Base-by-base conservation (phyloP, 129 eudicot genomes). In the Lactuca saligna region DNA sequence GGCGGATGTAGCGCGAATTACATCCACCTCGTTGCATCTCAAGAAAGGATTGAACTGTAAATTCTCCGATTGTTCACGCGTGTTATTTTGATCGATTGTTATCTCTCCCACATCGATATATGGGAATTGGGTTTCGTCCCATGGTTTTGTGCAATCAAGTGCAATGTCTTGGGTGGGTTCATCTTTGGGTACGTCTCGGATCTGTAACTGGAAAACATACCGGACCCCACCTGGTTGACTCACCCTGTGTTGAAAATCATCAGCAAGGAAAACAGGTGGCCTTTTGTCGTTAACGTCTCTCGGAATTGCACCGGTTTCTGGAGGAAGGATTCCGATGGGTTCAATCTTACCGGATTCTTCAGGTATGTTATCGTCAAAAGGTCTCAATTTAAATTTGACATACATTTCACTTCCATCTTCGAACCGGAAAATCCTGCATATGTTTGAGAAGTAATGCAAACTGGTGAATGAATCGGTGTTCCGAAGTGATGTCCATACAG, bases 251-350 rank as follows among this genome's bases (percentile, higher is more conserved):
- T 76, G 75, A 39, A 89, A 89, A 78, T 89, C 96, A 2, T 89
- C 90, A n/a, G 85, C 94, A 57, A 89, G 90, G 70, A 89, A 89
- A 42, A 86, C 86, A 35, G 65, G 57, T 17, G 96, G 96, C 8
- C 96, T 78, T 31, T 75, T 86, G 77, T 89, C 96, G 20, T 74
- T 75, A 48, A 14, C 17, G 63, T 86, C 85, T 63, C 96, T 78
- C 3, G 96, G 90, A 63, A 89, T 89, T 34, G 96, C 94, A 42
- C 96, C 96, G 3, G 96, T 89, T 66, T 89, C 96, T 0, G 96
- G 96, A 48, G 96, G 96, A 12, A 89, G 87, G 41, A 86, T 84
- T 31, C 96, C 86, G 8, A 25, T 82, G 6, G 96, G 94, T 44
- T 80, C 88, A 54, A 89, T 86, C 71, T 75, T 82, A 15, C 96